Conservation (phyloP, 1,139 yeast genomes). For the Blastobotrys ciferrii region DNA sequence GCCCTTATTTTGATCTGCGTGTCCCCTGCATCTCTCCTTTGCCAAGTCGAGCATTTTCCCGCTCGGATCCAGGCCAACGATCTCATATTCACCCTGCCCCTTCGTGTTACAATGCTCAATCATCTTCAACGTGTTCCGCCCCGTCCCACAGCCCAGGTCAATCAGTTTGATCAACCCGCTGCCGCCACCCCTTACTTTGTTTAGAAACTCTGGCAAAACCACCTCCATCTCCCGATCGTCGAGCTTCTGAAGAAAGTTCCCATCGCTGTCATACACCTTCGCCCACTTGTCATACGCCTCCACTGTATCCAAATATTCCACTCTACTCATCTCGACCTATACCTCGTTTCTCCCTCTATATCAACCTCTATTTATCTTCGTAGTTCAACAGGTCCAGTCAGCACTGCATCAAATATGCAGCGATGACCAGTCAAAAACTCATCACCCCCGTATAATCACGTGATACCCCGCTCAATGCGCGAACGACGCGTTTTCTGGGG, state of each 20-base stretch:
- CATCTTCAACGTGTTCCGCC: constrained; percentile 6
- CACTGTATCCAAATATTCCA: constrained; percentile 5
- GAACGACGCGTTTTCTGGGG: no score
- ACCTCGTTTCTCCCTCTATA: not conserved
- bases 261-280: constrained; percentile 7
- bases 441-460: no score
- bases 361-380: not conserved
- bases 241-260: constrained; percentile 7
- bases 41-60: constrained; percentile 6
- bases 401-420: not conserved
- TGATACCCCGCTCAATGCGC: no score
- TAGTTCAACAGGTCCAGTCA: not conserved
- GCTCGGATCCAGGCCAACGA: constrained; percentile 7
- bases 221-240: constrained; percentile 4
- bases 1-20: not conserved
- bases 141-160: constrained; percentile 10
- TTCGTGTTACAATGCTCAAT: no score
- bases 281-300: constrained; percentile 10
- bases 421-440: not conserved
- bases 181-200: not conserved
- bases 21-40: not conserved
- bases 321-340: not conserved
- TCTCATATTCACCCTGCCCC: not conserved
- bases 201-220: not conserved
- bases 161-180: not conserved